phyloP scores from a whole-genome alignment of 1,284 basidiomycete species.

The Rhodotorula sp. region DNA sequence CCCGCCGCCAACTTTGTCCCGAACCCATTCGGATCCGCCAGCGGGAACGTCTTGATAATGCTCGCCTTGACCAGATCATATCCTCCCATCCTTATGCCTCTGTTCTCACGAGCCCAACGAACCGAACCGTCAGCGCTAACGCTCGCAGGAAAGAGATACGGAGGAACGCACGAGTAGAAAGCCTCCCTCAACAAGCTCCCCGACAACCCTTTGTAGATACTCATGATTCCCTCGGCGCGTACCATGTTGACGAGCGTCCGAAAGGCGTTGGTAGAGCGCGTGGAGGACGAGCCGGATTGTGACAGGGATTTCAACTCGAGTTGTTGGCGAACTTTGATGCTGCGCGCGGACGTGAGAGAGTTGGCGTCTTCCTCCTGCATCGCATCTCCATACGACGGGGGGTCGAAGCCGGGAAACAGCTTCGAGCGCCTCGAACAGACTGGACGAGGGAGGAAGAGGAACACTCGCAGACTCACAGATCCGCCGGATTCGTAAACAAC shows the following conservation, averaged over 20 bases:
- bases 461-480: constrained; percentile 16
- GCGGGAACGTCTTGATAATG: constrained; percentile 15
- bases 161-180: constrained; percentile 27
- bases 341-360: neutral
- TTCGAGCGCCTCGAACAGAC: neutral
- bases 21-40: constrained; percentile 33
- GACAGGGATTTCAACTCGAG: constrained; percentile 21
- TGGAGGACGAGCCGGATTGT: neutral
- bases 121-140: too few relatives aligned
- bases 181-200: constrained; percentile 40
- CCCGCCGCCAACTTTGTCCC: constrained; percentile 38
- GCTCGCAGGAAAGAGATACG: neutral
- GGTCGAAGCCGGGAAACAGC: too few relatives aligned
- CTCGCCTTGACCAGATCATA: constrained; percentile 42
- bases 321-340: constrained; percentile 44
- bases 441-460: neutral
- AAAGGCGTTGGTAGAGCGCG: constrained; percentile 33
- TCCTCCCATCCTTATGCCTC: constrained; percentile 42
- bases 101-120: neutral
- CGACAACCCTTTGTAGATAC: constrained; percentile 42
- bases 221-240: constrained; percentile 28
- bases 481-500: constrained; percentile 29
- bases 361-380: neutral
- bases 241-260: constrained; percentile 39
- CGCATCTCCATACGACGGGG: too few relatives aligned